A percentile compares a stretch with the other conserved stretches of the same genome.
phyloP scores from a whole-genome alignment of 2,329 filamentous ascomycete species.

The Ambrosiella beaveri region DNA sequence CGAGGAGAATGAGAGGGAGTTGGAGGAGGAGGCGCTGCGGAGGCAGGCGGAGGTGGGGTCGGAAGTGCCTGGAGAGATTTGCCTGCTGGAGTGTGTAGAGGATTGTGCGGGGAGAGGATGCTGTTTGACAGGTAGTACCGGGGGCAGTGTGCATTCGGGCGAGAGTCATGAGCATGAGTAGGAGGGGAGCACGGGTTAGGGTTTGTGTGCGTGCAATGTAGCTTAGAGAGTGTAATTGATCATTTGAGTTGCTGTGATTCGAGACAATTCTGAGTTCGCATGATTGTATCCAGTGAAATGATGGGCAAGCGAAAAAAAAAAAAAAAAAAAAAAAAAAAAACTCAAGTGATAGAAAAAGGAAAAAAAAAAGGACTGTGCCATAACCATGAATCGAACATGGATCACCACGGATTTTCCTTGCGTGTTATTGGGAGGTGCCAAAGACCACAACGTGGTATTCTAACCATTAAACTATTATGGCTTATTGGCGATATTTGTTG shows the following conservation, averaged over 20 bases:
- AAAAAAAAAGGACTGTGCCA: too few species aligned
- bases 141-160: conserved; percentile 8
- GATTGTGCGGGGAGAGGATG: conserved; percentile 30
- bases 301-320: too few species aligned
- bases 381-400: too few species aligned
- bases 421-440: too few species aligned
- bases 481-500: too few species aligned
- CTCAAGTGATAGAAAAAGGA: too few species aligned
- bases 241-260: background rate
- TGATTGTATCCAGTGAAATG: too few species aligned
- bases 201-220: background rate
- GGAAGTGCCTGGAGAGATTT: conserved; percentile 18
- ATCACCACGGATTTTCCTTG: too few species aligned
- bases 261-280: too few species aligned
- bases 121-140: conserved; percentile 18
- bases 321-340: too few species aligned
- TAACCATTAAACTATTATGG: too few species aligned
- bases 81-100: conserved; percentile 36
- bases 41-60: conserved; percentile 21
- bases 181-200: background rate
- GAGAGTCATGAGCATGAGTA: conserved; percentile 5
- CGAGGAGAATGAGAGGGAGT: conserved; percentile 24
- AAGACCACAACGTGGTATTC: too few species aligned
- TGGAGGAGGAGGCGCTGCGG: conserved; percentile 22
- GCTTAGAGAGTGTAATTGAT: background rate